Evolutionary conservation across 2,329 filamentous ascomycete species (phyloP).

Genomic region (Claviceps humidiphila): DNA sequence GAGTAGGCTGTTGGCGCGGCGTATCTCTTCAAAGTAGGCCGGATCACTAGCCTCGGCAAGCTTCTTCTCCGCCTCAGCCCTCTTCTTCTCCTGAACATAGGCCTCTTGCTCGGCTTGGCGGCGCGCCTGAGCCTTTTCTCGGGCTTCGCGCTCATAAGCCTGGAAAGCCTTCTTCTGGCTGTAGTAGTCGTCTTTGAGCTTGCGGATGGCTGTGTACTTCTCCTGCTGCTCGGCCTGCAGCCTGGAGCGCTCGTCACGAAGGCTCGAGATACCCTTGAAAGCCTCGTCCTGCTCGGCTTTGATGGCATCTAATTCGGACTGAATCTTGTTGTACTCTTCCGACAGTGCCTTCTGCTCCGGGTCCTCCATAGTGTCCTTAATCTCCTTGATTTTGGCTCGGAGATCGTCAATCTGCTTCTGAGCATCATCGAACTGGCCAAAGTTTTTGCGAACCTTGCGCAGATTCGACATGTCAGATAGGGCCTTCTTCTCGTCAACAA

Average conservation of each 20-base stretch:
- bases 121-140: conserved; percentile 63
- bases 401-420: conserved; percentile 85
- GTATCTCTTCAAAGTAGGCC: conserved; percentile 86
- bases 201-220: conserved; percentile 69
- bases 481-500: conserved; percentile 95
- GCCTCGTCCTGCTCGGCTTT: conserved; percentile 86
- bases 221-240: conserved; percentile 76
- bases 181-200: conserved; percentile 84
- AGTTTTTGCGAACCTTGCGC: conserved; percentile 83
- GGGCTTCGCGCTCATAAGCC: conserved; percentile 72
- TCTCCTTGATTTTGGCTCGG: conserved; percentile 74
- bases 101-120: conserved; percentile 69
- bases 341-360: conserved; percentile 80
- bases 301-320: conserved; percentile 77
- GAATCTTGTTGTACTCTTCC: conserved; percentile 73
- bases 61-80: conserved; percentile 61
- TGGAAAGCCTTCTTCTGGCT: conserved; percentile 67
- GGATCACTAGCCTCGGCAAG: conserved; percentile 72
- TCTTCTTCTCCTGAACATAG: conserved; percentile 57
- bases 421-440: conserved; percentile 67
- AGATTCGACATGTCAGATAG: conserved; percentile 70
- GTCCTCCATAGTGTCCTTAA: conserved; percentile 82
- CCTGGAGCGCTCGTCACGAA: conserved; percentile 76
- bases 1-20: conserved; percentile 75
- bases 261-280: conserved; percentile 72